Evolutionary conservation across 495 filamentous ascomycete species (phyloP).

Genomic region (Cercophora newfieldiana): DNA sequence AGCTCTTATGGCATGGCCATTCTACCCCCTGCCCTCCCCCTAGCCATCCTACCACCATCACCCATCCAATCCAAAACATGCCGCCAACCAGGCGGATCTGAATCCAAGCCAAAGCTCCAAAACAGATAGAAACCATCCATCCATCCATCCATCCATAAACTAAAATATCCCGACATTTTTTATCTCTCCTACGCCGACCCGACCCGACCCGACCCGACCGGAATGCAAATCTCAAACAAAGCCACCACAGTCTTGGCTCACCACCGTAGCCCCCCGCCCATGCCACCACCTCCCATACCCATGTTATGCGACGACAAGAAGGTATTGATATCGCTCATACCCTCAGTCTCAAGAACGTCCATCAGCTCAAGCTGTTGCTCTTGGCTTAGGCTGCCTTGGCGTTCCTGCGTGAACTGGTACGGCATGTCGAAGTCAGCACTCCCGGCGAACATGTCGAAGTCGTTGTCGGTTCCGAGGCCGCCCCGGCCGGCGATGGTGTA

Average conservation of each 20-base stretch:
- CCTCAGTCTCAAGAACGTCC: slow-evolving; percentile 63
- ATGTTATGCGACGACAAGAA: slow-evolving; percentile 51
- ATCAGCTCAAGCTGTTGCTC: slow-evolving; percentile 72
- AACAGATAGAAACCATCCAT: too few relatives aligned
- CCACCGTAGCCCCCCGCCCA: slow-evolving; percentile 17
- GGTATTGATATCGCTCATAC: slow-evolving; percentile 61
- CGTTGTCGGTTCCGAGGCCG: not conserved
- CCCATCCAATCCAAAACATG: too few relatives aligned
- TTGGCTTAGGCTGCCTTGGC: slow-evolving; percentile 65
- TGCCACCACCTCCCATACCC: slow-evolving; percentile 12
- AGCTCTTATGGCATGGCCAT: too few relatives aligned
- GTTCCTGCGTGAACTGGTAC: slow-evolving; percentile 39
- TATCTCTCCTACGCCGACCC: not conserved
- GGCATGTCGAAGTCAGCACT: slow-evolving; percentile 32
- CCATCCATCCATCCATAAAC: not conserved
- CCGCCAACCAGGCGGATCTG: too few relatives aligned
- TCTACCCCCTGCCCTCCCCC: too few relatives aligned
- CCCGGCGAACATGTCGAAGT: slow-evolving; percentile 35
- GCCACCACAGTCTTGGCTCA: not conserved
- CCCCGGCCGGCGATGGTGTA: slow-evolving; percentile 8
- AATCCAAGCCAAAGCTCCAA: too few relatives aligned
- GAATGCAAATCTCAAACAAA: not conserved
- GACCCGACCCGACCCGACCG: not conserved
- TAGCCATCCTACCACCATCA: too few relatives aligned
- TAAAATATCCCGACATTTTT: not conserved